Conservation (phyloP, 2,329 filamentous ascomycete genomes). For the Nigrospora sphaerica region DNA sequence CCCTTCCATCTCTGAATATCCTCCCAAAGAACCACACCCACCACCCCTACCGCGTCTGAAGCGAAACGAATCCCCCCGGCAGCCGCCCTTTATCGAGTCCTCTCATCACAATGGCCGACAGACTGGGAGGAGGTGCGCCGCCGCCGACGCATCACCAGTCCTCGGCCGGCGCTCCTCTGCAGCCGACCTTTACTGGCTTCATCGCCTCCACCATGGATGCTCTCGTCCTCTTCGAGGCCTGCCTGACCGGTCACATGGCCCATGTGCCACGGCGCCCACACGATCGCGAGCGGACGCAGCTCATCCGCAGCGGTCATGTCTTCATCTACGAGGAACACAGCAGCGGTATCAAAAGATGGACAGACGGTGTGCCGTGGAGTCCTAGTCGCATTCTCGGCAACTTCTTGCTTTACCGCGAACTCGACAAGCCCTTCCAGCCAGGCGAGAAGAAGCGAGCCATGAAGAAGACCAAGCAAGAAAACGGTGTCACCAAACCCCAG, state of each 20-base stretch:
- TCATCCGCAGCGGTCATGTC: conserved; percentile 78
- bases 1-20: conserved; percentile 5
- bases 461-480: conserved; percentile 52
- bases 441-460: conserved; percentile 81
- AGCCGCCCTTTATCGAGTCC: background rate
- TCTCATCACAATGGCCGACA: conserved; percentile 19
- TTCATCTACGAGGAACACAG: conserved; percentile 91
- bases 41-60: background rate
- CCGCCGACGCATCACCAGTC: conserved; percentile 5
- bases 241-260: conserved; percentile 59
- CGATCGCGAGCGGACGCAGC: conserved; percentile 68
- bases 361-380: conserved; percentile 85
- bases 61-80: background rate
- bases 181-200: conserved; percentile 61
- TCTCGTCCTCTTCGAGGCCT: conserved; percentile 73
- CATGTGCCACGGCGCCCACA: conserved; percentile 81
- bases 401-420: conserved; percentile 78
- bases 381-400: conserved; percentile 81
- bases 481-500: conserved; percentile 29
- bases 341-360: conserved; percentile 91
- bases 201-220: conserved; percentile 68
- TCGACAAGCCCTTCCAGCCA: conserved; percentile 69
- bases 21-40: background rate
- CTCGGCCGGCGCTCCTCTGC: conserved; percentile 30
- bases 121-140: background rate